phyloP scores from a whole-genome alignment of 352 stramenopile genomes.

The Phytophthora megakarya region DNA sequence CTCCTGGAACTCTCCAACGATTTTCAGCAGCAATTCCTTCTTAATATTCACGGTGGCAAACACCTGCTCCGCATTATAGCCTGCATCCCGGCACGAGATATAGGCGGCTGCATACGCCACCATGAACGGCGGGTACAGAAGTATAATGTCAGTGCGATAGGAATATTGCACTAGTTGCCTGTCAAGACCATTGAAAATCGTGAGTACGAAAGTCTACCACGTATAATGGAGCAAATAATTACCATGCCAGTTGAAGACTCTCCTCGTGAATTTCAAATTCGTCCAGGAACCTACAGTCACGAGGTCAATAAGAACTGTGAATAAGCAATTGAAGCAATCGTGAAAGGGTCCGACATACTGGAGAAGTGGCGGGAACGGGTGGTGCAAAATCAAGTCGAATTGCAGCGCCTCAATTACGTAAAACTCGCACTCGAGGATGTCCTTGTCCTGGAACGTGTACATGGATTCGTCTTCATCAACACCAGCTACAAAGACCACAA shows the following conservation, averaged over 20 bases:
- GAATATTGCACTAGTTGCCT: slow-evolving; percentile 90
- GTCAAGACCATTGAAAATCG: background rate
- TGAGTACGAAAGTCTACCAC: background rate
- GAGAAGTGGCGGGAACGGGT: slow-evolving; percentile 83
- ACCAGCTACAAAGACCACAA: slow-evolving; percentile 42
- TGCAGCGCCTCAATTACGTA: slow-evolving; percentile 89
- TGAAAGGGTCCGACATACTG: slow-evolving; percentile 52
- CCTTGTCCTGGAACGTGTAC: slow-evolving; percentile 90
- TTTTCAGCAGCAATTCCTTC: slow-evolving; percentile 77
- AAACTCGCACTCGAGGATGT: slow-evolving; percentile 91
- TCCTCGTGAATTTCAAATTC: slow-evolving; percentile 89
- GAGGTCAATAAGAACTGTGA: background rate
- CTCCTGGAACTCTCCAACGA: slow-evolving; percentile 77
- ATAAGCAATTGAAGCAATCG: too few relatives aligned
- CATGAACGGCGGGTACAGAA: slow-evolving; percentile 87
- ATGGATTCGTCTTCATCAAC: slow-evolving; percentile 88
- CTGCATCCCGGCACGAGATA: slow-evolving; percentile 77
- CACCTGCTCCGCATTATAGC: slow-evolving; percentile 78
- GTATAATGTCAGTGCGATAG: slow-evolving; percentile 88
- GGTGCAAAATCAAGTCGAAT: slow-evolving; percentile 89
- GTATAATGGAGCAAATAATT: background rate
- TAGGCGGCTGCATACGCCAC: slow-evolving; percentile 84
- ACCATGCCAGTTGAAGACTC: slow-evolving; percentile 87
- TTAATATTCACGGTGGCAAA: slow-evolving; percentile 86
- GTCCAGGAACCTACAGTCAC: slow-evolving; percentile 62